Evolutionary conservation across 73 alveolate genomes (phyloP).

Genomic region (Urostyla sp.): DNA sequence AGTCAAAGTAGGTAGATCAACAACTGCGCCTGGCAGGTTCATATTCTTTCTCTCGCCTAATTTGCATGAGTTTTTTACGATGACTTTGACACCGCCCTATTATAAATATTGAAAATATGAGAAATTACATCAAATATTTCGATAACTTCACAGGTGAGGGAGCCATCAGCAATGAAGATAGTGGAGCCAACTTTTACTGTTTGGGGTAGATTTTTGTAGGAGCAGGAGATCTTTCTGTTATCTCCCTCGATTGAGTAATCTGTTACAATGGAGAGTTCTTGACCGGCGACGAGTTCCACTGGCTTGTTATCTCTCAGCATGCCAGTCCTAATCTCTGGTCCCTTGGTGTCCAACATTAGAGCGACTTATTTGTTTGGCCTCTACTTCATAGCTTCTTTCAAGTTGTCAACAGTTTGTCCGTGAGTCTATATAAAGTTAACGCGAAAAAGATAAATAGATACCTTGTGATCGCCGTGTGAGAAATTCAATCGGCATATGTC

Average conservation of each 20-base stretch:
- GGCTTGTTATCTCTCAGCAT: constrained; percentile 78
- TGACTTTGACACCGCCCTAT: constrained; percentile 64
- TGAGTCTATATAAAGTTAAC: constrained; percentile 59
- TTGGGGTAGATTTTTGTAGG: constrained; percentile 82
- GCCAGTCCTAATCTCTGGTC: constrained; percentile 98
- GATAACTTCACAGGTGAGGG: constrained; percentile 76
- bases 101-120: background rate
- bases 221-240: constrained; percentile 81
- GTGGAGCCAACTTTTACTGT: constrained; percentile 82
- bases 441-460: background rate
- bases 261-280: constrained; percentile 84
- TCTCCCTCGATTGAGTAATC: constrained; percentile 90
- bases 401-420: constrained; percentile 78
- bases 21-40: constrained; percentile 95
- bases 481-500: constrained; percentile 94
- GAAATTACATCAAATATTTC: constrained; percentile 72
- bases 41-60: constrained; percentile 94
- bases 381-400: constrained; percentile 90
- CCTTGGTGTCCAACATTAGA: constrained; percentile 93
- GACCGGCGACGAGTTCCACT: constrained; percentile 79
- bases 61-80: constrained; percentile 79
- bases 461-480: constrained; percentile 95
- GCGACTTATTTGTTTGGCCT: constrained; percentile 90
- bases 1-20: constrained; percentile 93
- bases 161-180: constrained; percentile 92